A percentile compares a stretch with the other conserved stretches of the same genome.
Evolutionary conservation across 2,329 filamentous ascomycete species (phyloP).

Genomic region (Fusarium stilboides): DNA sequence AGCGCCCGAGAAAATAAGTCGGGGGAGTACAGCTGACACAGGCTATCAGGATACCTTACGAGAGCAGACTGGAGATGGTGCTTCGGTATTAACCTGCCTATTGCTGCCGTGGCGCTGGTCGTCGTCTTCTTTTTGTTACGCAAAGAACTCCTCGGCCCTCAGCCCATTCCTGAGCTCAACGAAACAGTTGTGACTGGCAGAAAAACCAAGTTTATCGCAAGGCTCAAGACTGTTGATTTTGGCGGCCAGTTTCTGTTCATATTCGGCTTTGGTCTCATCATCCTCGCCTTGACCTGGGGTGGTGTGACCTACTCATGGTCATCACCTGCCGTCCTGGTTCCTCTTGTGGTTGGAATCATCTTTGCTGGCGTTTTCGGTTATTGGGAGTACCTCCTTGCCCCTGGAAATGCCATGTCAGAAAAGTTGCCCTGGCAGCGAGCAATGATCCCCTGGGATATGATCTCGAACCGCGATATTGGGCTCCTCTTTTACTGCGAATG

Average conservation of each 20-base stretch:
- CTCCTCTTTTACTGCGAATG: slow-evolving; percentile 76
- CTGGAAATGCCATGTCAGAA: slow-evolving; percentile 62
- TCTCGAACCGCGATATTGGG: slow-evolving; percentile 70
- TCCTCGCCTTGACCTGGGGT: slow-evolving; percentile 70
- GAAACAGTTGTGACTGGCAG: slow-evolving; percentile 55
- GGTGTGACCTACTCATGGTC: slow-evolving; percentile 68
- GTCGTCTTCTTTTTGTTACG: slow-evolving; percentile 70
- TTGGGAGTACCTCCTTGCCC: slow-evolving; percentile 69
- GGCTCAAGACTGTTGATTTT: slow-evolving; percentile 69
- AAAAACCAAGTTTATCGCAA: slow-evolving; percentile 56
- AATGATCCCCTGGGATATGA: slow-evolving; percentile 75
- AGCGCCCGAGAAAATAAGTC: no score
- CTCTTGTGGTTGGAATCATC: slow-evolving; percentile 63
- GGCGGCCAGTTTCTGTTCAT: slow-evolving; percentile 72
- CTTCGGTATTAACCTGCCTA: slow-evolving; percentile 75
- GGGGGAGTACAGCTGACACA: slow-evolving; percentile 14
- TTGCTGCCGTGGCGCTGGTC: slow-evolving; percentile 66
- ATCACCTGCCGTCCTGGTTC: slow-evolving; percentile 63
- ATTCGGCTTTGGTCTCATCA: slow-evolving; percentile 66
- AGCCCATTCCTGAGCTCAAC: slow-evolving; percentile 63
- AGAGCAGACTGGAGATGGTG: slow-evolving; percentile 75
- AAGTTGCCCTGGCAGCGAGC: slow-evolving; percentile 69
- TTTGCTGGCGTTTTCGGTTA: slow-evolving; percentile 61
- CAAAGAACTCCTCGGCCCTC: slow-evolving; percentile 70
- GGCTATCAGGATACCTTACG: slow-evolving; percentile 62